These are phyloP conservation scores for Theileria luwenshuni DNA, from an alignment of 169 alveolate species.

Conservation along the genomic window DNA sequence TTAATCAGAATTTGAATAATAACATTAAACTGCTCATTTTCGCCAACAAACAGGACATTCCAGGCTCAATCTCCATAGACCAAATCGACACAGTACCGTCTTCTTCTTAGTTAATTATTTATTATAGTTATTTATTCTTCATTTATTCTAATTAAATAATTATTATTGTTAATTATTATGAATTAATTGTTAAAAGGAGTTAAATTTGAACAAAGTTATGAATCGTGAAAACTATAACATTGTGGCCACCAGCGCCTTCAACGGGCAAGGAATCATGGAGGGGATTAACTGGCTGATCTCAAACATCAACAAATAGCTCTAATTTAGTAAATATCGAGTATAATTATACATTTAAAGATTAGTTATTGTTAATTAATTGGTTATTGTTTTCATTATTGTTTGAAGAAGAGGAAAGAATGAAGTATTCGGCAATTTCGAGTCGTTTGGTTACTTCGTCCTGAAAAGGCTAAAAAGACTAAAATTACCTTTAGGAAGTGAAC, in stretches of 20 bases:
- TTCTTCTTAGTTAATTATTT: too few relatives aligned
- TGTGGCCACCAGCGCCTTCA: conserved; percentile 58
- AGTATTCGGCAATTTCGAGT: conserved; percentile 51
- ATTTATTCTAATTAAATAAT: too few relatives aligned
- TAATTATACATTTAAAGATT: neutral
- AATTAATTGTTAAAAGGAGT: too few relatives aligned
- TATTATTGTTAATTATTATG: too few relatives aligned
- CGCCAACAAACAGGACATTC: conserved; percentile 96
- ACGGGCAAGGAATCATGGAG: conserved; percentile 52
- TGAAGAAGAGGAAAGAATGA: conserved; percentile 34
- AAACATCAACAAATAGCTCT: conserved; percentile 59
- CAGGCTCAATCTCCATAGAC: too few relatives aligned
- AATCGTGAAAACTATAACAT: conserved; percentile 45
- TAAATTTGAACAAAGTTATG: conserved; percentile 37
- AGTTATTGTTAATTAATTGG: too few relatives aligned
- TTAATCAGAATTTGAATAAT: too few relatives aligned
- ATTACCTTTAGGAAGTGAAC: conserved; percentile 68
- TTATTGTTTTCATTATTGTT: too few relatives aligned
- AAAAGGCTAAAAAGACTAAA: conserved; percentile 38
- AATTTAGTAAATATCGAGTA: too few relatives aligned
- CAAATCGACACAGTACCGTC: too few relatives aligned
- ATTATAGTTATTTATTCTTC: too few relatives aligned
- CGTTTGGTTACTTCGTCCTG: conserved; percentile 51
- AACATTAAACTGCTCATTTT: conserved; percentile 82
- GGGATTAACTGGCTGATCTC: conserved; percentile 53